A percentile compares a stretch with the other conserved stretches of the same genome.
phyloP scores from a whole-genome alignment of 805 yeast genomes.

The Ogataea paradorogensis region DNA sequence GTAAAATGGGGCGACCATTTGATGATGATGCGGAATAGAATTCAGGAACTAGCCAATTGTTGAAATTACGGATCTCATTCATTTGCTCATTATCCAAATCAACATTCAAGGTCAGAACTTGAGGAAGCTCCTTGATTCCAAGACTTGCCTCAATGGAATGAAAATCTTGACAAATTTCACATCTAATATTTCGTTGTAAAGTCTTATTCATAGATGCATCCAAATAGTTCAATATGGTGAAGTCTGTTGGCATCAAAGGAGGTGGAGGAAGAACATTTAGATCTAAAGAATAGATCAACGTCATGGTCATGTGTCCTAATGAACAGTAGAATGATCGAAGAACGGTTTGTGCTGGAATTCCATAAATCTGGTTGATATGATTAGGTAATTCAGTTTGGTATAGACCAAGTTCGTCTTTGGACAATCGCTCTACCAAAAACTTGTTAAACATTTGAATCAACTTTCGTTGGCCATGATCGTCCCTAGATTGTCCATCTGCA shows the following conservation, averaged over 20 bases:
- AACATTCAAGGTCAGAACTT: constrained; percentile 60
- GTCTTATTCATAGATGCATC: constrained; percentile 58
- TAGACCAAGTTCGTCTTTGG: constrained; percentile 45
- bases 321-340: constrained; percentile 41
- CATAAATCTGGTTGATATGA: constrained; percentile 34
- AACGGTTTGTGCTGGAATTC: constrained; percentile 42
- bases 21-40: constrained; percentile 41
- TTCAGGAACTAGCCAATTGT: constrained; percentile 60
- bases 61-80: constrained; percentile 44
- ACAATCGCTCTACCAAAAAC: constrained; percentile 53
- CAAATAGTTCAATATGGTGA: constrained; percentile 53
- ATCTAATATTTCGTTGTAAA: constrained; percentile 48
- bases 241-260: constrained; percentile 24
- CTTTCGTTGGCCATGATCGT: constrained; percentile 42
- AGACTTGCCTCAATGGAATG: constrained; percentile 56
- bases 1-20: constrained; percentile 26
- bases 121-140: constrained; percentile 56
- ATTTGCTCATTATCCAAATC: constrained; percentile 54
- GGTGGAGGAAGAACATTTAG: constrained; percentile 38
- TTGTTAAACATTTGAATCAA: constrained; percentile 54
- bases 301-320: constrained; percentile 33
- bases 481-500: constrained; percentile 43
- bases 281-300: constrained; percentile 42
- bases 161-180: constrained; percentile 48
- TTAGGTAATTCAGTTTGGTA: constrained; percentile 18